phyloP scores from a whole-genome alignment of 1,284 basidiomycete genomes.

The Vanrija sp. region DNA sequence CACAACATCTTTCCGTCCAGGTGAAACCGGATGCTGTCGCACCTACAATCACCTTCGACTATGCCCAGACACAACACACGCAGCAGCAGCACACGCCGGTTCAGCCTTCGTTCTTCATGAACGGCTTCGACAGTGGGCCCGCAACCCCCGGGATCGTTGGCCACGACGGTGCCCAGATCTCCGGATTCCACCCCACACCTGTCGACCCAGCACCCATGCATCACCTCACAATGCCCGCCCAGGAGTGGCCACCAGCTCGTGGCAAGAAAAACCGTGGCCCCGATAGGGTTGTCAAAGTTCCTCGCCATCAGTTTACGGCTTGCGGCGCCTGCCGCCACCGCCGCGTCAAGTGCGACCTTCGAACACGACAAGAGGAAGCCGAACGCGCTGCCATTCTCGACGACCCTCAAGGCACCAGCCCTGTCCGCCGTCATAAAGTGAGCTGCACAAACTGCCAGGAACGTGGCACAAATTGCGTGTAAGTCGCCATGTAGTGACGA shows the following conservation, averaged over 20 bases:
- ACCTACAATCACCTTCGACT: slow-evolving; percentile 4
- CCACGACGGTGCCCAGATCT: no score
- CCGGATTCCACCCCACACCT: no score
- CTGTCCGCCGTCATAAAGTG: slow-evolving; percentile 35
- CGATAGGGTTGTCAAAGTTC: slow-evolving; percentile 54
- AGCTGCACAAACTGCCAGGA: slow-evolving; percentile 79
- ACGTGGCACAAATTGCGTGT: slow-evolving; percentile 78
- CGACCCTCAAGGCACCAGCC: slow-evolving; percentile 3
- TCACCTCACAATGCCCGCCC: neutral
- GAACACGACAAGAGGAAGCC: slow-evolving; percentile 38
- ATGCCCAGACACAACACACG: neutral
- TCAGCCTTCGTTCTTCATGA: neutral
- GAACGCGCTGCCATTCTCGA: slow-evolving; percentile 13
- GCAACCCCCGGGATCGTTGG: neutral
- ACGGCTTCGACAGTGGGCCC: neutral
- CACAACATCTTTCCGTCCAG: neutral
- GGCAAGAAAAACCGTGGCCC: neutral
- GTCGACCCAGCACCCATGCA: no score
- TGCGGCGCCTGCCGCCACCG: slow-evolving; percentile 86
- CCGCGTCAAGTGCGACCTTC: slow-evolving; percentile 52
- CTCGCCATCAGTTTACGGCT: slow-evolving; percentile 75
- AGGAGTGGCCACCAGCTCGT: slow-evolving; percentile 1
- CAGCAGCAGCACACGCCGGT: neutral
- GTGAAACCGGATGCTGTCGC: neutral
- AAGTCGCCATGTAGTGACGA: slow-evolving; percentile 45